phyloP scores from a whole-genome alignment of 306 rosid species.

The Dryas drummondii region DNA sequence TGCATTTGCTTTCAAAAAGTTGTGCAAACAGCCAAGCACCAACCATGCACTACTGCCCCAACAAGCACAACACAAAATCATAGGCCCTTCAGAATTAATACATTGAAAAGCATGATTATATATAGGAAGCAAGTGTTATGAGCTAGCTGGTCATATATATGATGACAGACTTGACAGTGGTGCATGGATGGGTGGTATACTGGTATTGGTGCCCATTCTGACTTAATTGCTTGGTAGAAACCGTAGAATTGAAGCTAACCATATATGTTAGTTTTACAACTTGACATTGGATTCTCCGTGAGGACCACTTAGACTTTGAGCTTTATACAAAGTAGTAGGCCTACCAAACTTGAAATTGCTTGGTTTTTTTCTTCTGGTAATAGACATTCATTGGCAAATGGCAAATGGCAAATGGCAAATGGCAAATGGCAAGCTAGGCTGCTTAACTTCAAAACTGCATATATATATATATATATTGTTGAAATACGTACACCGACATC shows the following conservation, averaged over 20 bases:
- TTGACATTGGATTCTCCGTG: constrained; percentile 11
- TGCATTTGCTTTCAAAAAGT: not conserved
- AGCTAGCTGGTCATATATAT: not conserved
- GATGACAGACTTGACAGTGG: no score
- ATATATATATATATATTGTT: no score
- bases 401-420: not conserved
- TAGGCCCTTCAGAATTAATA: no score
- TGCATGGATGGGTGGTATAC: not conserved
- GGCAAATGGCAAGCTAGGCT: no score
- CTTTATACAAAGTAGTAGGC: not conserved
- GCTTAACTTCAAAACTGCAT: not conserved
- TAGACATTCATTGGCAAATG: not conserved
- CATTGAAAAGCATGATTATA: no score
- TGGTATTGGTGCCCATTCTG: constrained; percentile 1
- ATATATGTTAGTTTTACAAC: not conserved
- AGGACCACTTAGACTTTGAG: not conserved
- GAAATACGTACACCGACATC: no score
- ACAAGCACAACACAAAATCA: not conserved
- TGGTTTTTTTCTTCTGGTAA: not conserved
- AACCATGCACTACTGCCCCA: not conserved
- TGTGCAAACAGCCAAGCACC: not conserved
- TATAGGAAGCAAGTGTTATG: not conserved
- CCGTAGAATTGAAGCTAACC: not conserved
- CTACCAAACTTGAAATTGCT: constrained; percentile 1
- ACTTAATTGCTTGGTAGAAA: not conserved